These are phyloP conservation scores for Musa troglodytarum DNA, from an alignment of 176 grass and related monocot species.

Conservation along the genomic window DNA sequence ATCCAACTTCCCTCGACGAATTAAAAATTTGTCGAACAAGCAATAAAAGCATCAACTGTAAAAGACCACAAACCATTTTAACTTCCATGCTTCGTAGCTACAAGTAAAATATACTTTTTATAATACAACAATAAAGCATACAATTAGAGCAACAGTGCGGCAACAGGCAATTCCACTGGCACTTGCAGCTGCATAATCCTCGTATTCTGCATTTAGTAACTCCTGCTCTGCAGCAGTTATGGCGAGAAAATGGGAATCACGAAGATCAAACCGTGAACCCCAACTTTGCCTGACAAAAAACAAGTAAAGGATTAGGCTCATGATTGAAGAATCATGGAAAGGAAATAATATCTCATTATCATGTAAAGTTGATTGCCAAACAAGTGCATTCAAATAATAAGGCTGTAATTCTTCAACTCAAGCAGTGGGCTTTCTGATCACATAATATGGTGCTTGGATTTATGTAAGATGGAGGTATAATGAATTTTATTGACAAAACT, in stretches of 20 bases:
- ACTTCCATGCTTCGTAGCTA: background rate
- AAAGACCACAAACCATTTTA: background rate
- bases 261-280: conserved; percentile 13
- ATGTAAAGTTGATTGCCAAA: no score
- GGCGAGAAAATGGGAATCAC: conserved; percentile 21
- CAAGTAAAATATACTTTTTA: background rate
- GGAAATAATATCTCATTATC: no score
- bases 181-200: conserved; percentile 18
- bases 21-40: conserved; percentile 16
- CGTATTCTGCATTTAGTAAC: conserved; percentile 12
- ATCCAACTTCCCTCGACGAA: conserved; percentile 3
- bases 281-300: conserved; percentile 18
- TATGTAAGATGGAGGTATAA: no score
- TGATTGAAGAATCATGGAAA: background rate
- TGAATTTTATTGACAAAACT: no score
- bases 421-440: no score
- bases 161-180: conserved; percentile 14
- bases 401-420: no score
- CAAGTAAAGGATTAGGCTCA: background rate
- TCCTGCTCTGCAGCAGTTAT: conserved; percentile 17
- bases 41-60: conserved; percentile 18
- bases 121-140: background rate
- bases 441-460: no score
- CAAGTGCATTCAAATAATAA: no score
- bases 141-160: conserved; percentile 16